A percentile compares a stretch with the other conserved stretches of the same genome.
phyloP scores from a whole-genome alignment of 2,329 filamentous ascomycete genomes.

The Metarhizium guizhouense region DNA sequence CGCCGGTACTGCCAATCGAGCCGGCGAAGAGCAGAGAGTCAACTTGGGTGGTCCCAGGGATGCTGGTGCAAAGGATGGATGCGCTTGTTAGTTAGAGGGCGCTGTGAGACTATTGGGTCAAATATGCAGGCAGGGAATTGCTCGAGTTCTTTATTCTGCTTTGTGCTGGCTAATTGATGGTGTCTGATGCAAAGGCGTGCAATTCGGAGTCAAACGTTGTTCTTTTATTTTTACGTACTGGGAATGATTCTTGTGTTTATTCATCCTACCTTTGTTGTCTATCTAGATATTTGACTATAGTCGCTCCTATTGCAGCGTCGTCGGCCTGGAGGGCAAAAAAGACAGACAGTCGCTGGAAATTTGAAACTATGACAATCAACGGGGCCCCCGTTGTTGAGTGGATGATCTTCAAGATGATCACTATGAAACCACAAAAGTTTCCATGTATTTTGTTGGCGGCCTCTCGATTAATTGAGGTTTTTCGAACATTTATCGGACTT shows the following conservation, averaged over 20 bases:
- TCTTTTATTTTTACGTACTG: not conserved
- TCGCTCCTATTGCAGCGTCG: not conserved
- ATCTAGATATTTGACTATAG: constrained; percentile 3
- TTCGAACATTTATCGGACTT: not conserved
- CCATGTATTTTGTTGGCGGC: not conserved
- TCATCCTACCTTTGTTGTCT: not conserved
- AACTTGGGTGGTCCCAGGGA: constrained; percentile 70
- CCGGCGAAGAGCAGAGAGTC: constrained; percentile 64
- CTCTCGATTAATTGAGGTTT: not conserved
- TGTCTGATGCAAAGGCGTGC: constrained; percentile 12
- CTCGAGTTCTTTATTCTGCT: not conserved
- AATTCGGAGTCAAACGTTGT: constrained; percentile 8
- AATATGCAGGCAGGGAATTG: constrained; percentile 2
- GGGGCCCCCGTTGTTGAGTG: too few relatives aligned
- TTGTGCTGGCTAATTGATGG: constrained; percentile 7
- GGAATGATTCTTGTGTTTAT: constrained; percentile 1
- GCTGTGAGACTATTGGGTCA: not conserved
- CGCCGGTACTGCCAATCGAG: constrained; percentile 48
- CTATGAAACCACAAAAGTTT: not conserved
- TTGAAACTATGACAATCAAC: not conserved
- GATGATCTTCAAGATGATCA: not conserved
- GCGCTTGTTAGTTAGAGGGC: constrained; percentile 60
- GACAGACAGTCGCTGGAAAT: not conserved
- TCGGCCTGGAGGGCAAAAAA: not conserved
- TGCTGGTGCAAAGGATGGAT: constrained; percentile 76